Base-by-base conservation (phyloP, 2,329 filamentous ascomycete genomes). In the Huntiella omanensis region DNA sequence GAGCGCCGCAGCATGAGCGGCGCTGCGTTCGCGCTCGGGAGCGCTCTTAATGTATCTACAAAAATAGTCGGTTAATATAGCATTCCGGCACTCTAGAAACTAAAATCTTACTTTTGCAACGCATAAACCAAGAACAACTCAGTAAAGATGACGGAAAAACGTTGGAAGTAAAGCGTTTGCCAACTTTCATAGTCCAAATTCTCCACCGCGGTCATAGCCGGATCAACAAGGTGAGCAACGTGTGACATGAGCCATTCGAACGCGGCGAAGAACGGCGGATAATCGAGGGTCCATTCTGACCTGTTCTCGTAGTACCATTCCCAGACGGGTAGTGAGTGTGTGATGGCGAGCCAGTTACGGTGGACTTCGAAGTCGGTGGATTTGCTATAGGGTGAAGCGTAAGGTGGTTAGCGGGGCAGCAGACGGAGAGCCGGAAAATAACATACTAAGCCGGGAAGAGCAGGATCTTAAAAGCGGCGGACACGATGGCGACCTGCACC, bases 331-430 rank as follows among this genome's bases (percentile, higher is more conserved):
- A 96, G 71, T 51, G 83, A 93, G 63, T 94, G 71, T 4, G 91
- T 96, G 55, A 96, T 85, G 52, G 91, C 91, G 36, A 98, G 77
- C 91, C 91, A 98, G 67, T 98, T 98, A 53, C 91, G 80, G 64
- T 98, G 91, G 47, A 98, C 91, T 63, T 98, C 91, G 57, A 98
- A 98, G 62, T 98, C 91, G 55, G 91, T 98, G 4, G 91, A 98
- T 70, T 93, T 95, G 69, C 87, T 95, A 62, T 49, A 35, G 32
- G 36, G 40, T 8, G 16, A 40, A 6, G 17, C 19, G 40, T 40
- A 11, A 16, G 8, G 33, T 13, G 28, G 42, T 49, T 39, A 47
- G 45, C 41, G 11, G 38, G 12, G 19, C n/a, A 13, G 36, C 10
- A 10, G 35, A 43, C 13, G 15, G 19, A 17, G 7, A 12, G 13